A percentile compares a stretch with the other conserved stretches of the same genome.
phyloP scores from a whole-genome alignment of 345 rosid genomes.

The Euphorbia pulcherrima region DNA sequence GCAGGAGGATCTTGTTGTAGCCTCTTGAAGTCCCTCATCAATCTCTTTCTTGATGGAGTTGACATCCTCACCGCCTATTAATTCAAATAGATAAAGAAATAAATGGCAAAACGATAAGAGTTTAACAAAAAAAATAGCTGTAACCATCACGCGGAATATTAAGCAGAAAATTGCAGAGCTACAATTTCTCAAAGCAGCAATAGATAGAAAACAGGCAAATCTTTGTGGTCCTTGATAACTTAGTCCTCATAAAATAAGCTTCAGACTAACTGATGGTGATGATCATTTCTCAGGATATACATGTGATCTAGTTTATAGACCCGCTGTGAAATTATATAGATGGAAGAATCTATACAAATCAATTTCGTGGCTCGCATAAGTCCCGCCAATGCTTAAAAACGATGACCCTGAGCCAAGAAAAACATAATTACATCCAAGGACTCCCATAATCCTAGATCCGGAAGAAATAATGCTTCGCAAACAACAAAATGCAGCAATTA shows the following conservation, averaged over 20 bases:
- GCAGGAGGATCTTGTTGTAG: conserved; percentile 40
- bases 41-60: conserved; percentile 34
- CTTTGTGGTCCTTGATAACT: neutral
- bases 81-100: neutral
- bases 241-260: neutral
- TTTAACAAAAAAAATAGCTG: neutral
- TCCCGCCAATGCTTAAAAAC: neutral
- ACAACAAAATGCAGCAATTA: neutral
- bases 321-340: neutral
- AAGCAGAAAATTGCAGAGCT: neutral
- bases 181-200: neutral
- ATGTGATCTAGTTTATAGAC: neutral
- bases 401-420: neutral
- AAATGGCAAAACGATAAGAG: neutral
- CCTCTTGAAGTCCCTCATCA: conserved; percentile 40
- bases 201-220: neutral
- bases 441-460: conserved; percentile 12
- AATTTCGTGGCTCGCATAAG: neutral
- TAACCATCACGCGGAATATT: neutral
- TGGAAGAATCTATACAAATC: neutral
- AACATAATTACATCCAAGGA: neutral
- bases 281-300: neutral
- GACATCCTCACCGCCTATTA: conserved; percentile 20
- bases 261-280: neutral
- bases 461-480: neutral